phyloP scores from a whole-genome alignment of 78 protist species.

The Goniomonas avonlea region DNA sequence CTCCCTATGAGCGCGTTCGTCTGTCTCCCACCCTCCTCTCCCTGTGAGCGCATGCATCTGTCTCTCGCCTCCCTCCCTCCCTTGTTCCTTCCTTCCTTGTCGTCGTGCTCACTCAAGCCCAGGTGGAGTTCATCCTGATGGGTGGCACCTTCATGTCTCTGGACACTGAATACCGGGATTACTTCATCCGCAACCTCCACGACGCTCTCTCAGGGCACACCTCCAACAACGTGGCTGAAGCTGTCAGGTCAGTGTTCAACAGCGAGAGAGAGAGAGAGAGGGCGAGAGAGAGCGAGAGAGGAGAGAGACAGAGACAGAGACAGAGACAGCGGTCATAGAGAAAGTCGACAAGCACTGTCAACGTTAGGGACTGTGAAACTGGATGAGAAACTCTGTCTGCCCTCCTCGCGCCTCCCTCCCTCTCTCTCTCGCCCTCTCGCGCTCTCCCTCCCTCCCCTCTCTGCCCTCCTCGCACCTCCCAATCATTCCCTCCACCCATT shows the following conservation, averaged over 20 bases:
- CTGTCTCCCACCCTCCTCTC: not conserved
- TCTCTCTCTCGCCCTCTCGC: not conserved
- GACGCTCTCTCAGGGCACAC: slow-evolving; percentile 91
- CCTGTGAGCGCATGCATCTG: not conserved
- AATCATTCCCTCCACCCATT: not conserved
- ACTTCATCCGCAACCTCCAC: slow-evolving; percentile 79
- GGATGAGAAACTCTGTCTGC: slow-evolving; percentile 69
- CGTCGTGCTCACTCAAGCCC: too few species aligned
- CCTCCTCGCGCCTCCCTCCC: slow-evolving; percentile 1
- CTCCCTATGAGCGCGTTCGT: not conserved
- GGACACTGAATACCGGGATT: slow-evolving; percentile 75
- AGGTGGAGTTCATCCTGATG: slow-evolving; percentile 90
- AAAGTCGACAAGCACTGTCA: too few species aligned
- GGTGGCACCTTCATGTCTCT: slow-evolving; percentile 96
- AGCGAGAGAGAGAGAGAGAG: not conserved
- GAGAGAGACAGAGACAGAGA: slow-evolving; percentile 49
- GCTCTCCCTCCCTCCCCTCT: not conserved
- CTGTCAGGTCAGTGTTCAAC: slow-evolving; percentile 31
- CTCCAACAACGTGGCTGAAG: slow-evolving; percentile 68
- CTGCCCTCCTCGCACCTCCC: not conserved
- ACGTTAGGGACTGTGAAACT: too few species aligned
- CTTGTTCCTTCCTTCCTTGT: too few species aligned
- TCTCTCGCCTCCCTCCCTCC: too few species aligned
- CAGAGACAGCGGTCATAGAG: too few species aligned
- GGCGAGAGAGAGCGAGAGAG: not conserved